Evolutionary conservation across 768 basidiomycete species (phyloP).

Genomic region (Suillus subaureus): DNA sequence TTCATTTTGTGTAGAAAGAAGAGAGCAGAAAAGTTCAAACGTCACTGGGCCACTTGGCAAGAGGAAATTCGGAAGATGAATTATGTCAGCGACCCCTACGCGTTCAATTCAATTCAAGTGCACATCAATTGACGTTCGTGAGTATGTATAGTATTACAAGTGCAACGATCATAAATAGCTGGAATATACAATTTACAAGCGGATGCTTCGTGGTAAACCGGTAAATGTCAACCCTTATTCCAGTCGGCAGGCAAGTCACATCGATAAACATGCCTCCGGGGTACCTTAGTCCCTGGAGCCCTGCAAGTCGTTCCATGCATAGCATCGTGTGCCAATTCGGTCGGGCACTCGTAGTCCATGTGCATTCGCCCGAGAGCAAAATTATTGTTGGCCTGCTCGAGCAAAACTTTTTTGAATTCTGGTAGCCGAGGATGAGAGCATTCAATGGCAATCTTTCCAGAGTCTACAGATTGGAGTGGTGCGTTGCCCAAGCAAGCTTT

Average conservation of each 20-base stretch:
- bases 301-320: conserved; percentile 5
- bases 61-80: conserved; percentile 16
- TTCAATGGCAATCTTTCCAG: background rate
- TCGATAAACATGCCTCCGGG: background rate
- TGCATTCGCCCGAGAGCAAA: background rate
- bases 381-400: background rate
- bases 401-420: background rate
- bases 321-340: background rate
- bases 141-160: background rate
- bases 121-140: background rate
- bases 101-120: background rate
- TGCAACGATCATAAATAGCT: background rate
- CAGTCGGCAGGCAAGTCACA: conserved; percentile 6
- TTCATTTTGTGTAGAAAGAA: conserved; percentile 29
- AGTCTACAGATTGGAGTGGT: background rate
- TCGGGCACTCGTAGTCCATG: background rate
- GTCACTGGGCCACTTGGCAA: conserved; percentile 12
- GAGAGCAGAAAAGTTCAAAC: conserved; percentile 8
- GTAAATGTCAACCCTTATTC: background rate
- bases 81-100: conserved; percentile 20
- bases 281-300: background rate
- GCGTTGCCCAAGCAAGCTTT: conserved; percentile 1
- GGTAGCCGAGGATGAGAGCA: background rate
- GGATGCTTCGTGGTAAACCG: background rate
- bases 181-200: background rate